A percentile compares a stretch with the other conserved stretches of the same genome.
Conservation (phyloP, 2,329 filamentous ascomycete genomes). For the Fusarium sp. region DNA sequence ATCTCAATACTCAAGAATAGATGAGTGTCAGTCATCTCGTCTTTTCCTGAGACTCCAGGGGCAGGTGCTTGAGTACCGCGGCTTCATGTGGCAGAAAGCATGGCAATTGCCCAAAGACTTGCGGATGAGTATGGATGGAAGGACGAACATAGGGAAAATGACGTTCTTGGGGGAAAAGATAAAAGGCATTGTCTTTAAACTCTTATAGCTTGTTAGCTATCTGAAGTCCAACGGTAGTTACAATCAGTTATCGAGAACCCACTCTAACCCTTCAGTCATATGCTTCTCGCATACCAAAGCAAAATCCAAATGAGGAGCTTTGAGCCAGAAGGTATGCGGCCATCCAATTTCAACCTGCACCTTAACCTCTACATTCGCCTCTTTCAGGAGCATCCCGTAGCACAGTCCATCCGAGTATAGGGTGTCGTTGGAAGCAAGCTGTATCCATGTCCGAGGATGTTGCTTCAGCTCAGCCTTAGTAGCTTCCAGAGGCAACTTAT, state of each 20-base stretch:
- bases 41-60: neutral
- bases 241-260: conserved; percentile 48
- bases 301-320: conserved; percentile 54
- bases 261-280: conserved; percentile 56
- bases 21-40: neutral
- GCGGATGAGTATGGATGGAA: neutral
- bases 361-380: conserved; percentile 54
- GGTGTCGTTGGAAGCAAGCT: conserved; percentile 62
- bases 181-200: neutral
- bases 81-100: neutral
- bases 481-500: conserved; percentile 56
- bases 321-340: conserved; percentile 66
- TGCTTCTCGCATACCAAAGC: conserved; percentile 55
- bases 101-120: neutral
- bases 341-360: conserved; percentile 58
- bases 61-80: neutral
- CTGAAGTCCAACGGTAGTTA: neutral
- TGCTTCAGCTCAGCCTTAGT: conserved; percentile 43
- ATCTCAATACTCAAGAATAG: neutral
- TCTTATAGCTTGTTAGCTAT: neutral
- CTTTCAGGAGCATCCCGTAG: conserved; percentile 57
- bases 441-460: conserved; percentile 59
- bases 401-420: conserved; percentile 64
- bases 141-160: neutral
- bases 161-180: neutral